Conservation (phyloP, 2,329 filamentous ascomycete genomes). For the Ascochyta koolunga region DNA sequence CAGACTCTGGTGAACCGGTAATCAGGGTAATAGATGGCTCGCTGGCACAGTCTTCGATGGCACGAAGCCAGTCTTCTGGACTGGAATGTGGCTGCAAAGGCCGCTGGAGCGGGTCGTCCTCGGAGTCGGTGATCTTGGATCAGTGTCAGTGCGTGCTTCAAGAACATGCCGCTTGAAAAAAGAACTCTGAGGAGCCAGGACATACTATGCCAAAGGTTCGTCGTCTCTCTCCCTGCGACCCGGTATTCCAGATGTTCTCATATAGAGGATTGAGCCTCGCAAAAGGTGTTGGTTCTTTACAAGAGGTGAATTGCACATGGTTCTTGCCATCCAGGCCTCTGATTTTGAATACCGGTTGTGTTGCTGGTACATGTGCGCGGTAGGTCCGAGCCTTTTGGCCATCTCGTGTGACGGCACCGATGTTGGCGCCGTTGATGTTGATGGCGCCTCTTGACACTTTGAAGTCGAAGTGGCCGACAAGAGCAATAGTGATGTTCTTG, state of each 20-base stretch:
- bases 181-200: slow-evolving; percentile 20
- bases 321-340: slow-evolving; percentile 59
- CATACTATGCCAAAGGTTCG: slow-evolving; percentile 45
- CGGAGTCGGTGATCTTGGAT: slow-evolving; percentile 36
- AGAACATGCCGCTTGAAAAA: too few species aligned
- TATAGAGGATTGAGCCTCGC: slow-evolving; percentile 70
- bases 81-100: slow-evolving; percentile 52
- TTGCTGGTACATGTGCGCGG: slow-evolving; percentile 70
- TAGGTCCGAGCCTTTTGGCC: slow-evolving; percentile 22
- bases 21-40: slow-evolving; percentile 60
- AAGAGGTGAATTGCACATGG: slow-evolving; percentile 55
- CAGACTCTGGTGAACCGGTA: slow-evolving; percentile 73
- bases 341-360: slow-evolving; percentile 72
- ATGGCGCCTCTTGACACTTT: slow-evolving; percentile 66
- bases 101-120: slow-evolving; percentile 32
- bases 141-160: slow-evolving; percentile 1
- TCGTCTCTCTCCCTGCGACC: slow-evolving; percentile 16
- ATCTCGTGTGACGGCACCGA: slow-evolving; percentile 53
- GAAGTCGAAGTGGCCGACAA: slow-evolving; percentile 71
- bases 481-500: slow-evolving; percentile 45
- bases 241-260: slow-evolving; percentile 68
- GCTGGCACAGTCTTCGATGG: slow-evolving; percentile 45
- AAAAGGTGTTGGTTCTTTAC: slow-evolving; percentile 60
- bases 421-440: slow-evolving; percentile 68
- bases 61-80: slow-evolving; percentile 65